phyloP scores from a whole-genome alignment of 768 basidiomycete species.

The Rhodotorula diobovata region DNA sequence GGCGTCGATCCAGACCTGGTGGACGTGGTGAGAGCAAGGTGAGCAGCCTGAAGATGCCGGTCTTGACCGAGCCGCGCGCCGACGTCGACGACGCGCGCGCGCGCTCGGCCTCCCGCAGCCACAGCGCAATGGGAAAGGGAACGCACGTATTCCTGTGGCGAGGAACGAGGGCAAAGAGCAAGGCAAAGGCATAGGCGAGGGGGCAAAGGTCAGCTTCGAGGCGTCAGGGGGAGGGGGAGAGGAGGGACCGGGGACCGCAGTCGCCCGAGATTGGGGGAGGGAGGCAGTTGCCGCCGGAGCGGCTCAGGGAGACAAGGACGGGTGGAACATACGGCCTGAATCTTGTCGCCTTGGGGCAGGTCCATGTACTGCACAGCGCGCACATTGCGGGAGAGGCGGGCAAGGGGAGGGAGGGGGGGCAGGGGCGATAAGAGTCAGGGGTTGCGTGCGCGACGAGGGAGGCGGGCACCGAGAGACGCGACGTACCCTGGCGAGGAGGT shows the following conservation, averaged over 20 bases:
- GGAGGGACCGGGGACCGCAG: conserved; percentile 3
- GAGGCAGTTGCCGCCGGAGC: background rate
- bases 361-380: conserved; percentile 64
- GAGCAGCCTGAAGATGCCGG: background rate
- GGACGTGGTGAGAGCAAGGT: background rate
- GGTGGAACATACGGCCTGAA: conserved; percentile 64
- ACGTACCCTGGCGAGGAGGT: conserved; percentile 29
- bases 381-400: background rate
- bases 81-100: background rate
- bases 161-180: background rate
- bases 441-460: background rate
- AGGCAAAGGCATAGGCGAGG: background rate
- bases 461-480: no score
- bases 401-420: background rate
- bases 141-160: conserved; percentile 22
- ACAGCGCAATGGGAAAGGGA: background rate
- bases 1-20: conserved; percentile 92
- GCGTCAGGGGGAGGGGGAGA: no score
- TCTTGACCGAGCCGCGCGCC: background rate
- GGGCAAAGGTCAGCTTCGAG: background rate
- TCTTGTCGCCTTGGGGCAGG: conserved; percentile 80
- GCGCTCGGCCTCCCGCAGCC: background rate
- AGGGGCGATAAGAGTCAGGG: background rate
- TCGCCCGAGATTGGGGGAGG: background rate
- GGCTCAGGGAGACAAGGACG: background rate